phyloP scores from a whole-genome alignment of 495 filamentous ascomycete species.

The Neurospora sp. region DNA sequence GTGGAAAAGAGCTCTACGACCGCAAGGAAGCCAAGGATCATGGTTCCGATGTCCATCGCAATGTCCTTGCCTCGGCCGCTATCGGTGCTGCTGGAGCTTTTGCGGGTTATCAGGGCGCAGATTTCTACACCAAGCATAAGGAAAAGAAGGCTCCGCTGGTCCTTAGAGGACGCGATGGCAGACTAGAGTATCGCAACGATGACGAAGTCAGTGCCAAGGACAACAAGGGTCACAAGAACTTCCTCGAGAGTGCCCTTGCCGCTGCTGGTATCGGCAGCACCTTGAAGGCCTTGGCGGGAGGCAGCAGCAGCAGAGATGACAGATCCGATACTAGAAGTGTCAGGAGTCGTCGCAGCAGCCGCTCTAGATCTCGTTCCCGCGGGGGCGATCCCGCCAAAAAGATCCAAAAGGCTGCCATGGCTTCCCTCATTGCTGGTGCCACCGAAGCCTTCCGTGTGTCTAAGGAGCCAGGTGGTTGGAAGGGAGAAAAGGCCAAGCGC shows the following conservation, averaged over 20 bases:
- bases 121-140: slow-evolving; percentile 43
- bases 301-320: slow-evolving; percentile 36
- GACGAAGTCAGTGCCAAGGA: slow-evolving; percentile 41
- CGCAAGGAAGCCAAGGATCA: slow-evolving; percentile 41
- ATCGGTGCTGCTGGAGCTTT: slow-evolving; percentile 45
- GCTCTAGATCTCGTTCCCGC: slow-evolving; percentile 33
- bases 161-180: slow-evolving; percentile 35
- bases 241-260: slow-evolving; percentile 60
- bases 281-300: slow-evolving; percentile 40
- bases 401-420: slow-evolving; percentile 76
- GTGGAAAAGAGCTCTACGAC: slow-evolving; percentile 47
- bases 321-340: slow-evolving; percentile 40
- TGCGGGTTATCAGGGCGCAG: slow-evolving; percentile 44
- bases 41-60: slow-evolving; percentile 35
- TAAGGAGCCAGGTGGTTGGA: slow-evolving; percentile 77
- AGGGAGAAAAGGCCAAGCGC: slow-evolving; percentile 75
- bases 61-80: slow-evolving; percentile 40
- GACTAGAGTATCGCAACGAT: slow-evolving; percentile 40
- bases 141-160: slow-evolving; percentile 30
- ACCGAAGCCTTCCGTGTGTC: slow-evolving; percentile 80
- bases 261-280: slow-evolving; percentile 58
- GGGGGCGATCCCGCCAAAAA: slow-evolving; percentile 47
- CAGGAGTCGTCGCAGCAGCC: slow-evolving; percentile 41
- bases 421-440: slow-evolving; percentile 75
- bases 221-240: slow-evolving; percentile 53